Percentiles rank a stretch among this genome's conserved stretches.
Conservation (phyloP, 1,284 basidiomycete species). For the Phellopilus nigrolimitatus region DNA sequence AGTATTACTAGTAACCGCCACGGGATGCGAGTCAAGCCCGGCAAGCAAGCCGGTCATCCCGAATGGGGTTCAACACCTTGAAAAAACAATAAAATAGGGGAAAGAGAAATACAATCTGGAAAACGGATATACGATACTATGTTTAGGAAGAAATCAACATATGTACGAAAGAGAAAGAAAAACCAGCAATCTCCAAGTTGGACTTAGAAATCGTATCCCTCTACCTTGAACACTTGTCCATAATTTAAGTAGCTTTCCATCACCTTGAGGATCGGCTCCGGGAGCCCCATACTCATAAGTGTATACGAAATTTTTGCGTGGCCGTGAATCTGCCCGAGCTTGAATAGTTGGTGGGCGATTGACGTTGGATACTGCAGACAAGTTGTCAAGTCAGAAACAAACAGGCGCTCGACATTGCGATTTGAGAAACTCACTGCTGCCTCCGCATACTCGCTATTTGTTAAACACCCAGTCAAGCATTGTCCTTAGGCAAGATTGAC, state of each 20-base stretch:
- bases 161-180: neutral
- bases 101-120: too few relatives aligned
- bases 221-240: conserved; percentile 77
- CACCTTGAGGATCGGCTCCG: conserved; percentile 78
- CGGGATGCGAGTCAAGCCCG: too few relatives aligned
- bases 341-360: conserved; percentile 88
- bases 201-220: conserved; percentile 68
- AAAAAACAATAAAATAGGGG: too few relatives aligned
- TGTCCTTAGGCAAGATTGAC: conserved; percentile 3
- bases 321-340: conserved; percentile 90
- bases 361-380: conserved; percentile 76
- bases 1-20: too few relatives aligned
- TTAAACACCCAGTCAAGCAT: neutral
- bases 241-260: conserved; percentile 83
- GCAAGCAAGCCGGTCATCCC: too few relatives aligned
- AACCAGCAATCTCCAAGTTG: neutral
- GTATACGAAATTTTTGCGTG: conserved; percentile 94
- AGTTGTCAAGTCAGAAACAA: conserved; percentile 7
- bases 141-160: too few relatives aligned
- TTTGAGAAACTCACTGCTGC: conserved; percentile 65
- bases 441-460: conserved; percentile 77
- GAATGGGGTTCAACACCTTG: too few relatives aligned
- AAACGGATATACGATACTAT: too few relatives aligned
- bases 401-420: too few relatives aligned
- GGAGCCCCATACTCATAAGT: conserved; percentile 88